Conservation (phyloP, 192 early-diverging fungal species). For the Coemansia sp. region DNA sequence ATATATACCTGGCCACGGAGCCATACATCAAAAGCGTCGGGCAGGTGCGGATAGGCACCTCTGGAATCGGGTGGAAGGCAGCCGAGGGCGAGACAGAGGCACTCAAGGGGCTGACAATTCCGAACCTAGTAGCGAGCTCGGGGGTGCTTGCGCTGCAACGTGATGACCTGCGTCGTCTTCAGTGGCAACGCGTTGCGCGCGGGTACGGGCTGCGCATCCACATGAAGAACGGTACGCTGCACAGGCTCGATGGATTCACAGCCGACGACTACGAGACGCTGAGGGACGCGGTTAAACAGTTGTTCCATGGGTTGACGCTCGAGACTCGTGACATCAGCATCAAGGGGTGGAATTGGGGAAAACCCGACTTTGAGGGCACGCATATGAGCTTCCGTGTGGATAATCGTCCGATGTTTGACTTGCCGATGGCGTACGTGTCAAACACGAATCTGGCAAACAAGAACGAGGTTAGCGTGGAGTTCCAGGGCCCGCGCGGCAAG, state of each 20-base stretch:
- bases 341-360: constrained; percentile 98
- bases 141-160: constrained; percentile 51
- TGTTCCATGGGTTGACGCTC: constrained; percentile 73
- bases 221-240: constrained; percentile 68
- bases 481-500: constrained; percentile 68
- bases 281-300: constrained; percentile 63
- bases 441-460: constrained; percentile 83
- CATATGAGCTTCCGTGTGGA: constrained; percentile 81
- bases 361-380: constrained; percentile 77
- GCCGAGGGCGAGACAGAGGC: constrained; percentile 49
- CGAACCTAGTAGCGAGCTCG: constrained; percentile 23
- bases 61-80: constrained; percentile 56
- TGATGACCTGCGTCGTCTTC: constrained; percentile 69
- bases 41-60: constrained; percentile 48
- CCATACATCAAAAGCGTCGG: constrained; percentile 44
- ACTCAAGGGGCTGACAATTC: constrained; percentile 31
- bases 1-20: constrained; percentile 53
- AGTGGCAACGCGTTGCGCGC: constrained; percentile 83
- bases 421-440: constrained; percentile 85
- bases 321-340: constrained; percentile 85
- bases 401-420: constrained; percentile 83
- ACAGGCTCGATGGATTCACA: constrained; percentile 89
- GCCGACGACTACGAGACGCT: constrained; percentile 83
- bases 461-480: constrained; percentile 92
- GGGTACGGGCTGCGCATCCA: constrained; percentile 81